A percentile compares a stretch with the other conserved stretches of the same genome.
Conservation (phyloP, 2,329 filamentous ascomycete species). For the Pseudopithomyces chartarum region DNA sequence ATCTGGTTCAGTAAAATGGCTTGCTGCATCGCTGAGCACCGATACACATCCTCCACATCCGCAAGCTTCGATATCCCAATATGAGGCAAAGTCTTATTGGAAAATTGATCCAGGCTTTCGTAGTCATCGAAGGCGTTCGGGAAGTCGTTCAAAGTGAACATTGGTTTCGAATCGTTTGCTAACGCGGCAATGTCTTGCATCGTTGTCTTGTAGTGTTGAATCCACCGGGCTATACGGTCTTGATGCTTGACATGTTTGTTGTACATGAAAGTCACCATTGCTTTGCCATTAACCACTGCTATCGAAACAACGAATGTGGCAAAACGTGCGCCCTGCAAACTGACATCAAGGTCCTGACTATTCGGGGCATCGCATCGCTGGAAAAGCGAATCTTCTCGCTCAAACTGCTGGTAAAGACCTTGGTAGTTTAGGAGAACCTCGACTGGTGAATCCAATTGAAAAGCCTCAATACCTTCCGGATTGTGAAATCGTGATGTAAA, state of each 20-base stretch:
- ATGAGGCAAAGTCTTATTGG: not conserved
- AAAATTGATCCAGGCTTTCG: no score
- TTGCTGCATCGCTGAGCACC: conserved; percentile 18
- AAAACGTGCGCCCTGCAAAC: not conserved
- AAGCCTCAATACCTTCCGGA: conserved; percentile 15
- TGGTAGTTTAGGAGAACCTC: not conserved
- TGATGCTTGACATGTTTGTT: no score
- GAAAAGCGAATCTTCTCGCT: not conserved
- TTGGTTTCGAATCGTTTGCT: no score
- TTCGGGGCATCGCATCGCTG: not conserved
- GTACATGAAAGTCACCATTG: no score
- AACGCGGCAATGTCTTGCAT: no score
- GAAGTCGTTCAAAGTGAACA: no score
- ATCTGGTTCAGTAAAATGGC: conserved; percentile 11
- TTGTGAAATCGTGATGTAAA: not conserved
- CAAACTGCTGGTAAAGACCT: not conserved
- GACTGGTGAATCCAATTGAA: not conserved
- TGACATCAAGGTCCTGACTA: not conserved
- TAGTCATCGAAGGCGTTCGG: no score
- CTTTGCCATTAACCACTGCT: no score
- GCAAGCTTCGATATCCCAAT: not conserved
- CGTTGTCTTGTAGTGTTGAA: no score
- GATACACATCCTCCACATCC: conserved; percentile 19
- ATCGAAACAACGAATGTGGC: no score
- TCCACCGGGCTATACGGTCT: no score